Conservation (phyloP, 164 flowering plant genomes). For the Houttuynia cordata region DNA sequence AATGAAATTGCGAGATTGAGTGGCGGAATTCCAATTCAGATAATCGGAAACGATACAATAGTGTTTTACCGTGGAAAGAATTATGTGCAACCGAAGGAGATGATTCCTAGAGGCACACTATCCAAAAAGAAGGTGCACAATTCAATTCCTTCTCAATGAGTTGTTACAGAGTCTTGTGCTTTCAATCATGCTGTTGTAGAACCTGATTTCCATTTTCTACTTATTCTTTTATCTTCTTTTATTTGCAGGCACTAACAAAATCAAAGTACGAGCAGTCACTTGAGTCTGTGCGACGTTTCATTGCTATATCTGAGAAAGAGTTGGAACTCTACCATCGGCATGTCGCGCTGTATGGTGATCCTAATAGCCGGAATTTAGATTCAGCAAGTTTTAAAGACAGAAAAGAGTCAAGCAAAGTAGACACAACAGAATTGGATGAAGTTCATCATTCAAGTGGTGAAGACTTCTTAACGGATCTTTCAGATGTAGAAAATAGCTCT, state of each 20-base stretch:
- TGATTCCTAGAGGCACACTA: slow-evolving; percentile 80
- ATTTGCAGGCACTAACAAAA: slow-evolving; percentile 65
- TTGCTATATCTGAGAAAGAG: slow-evolving; percentile 78
- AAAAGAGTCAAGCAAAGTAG: slow-evolving; percentile 11
- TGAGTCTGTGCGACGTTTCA: slow-evolving; percentile 71
- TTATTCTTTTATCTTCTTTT: no score
- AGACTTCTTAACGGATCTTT: slow-evolving; percentile 10
- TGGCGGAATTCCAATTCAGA: slow-evolving; percentile 81
- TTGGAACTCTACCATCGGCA: slow-evolving; percentile 81
- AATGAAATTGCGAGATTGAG: slow-evolving; percentile 79
- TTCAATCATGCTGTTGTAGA: not conserved
- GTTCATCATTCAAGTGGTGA: slow-evolving; percentile 4
- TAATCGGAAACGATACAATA: slow-evolving; percentile 54
- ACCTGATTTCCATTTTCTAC: slow-evolving; percentile 1
- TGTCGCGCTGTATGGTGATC: slow-evolving; percentile 74
- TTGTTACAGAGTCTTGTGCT: not conserved
- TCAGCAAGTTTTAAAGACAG: slow-evolving; percentile 13
- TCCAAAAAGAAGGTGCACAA: slow-evolving; percentile 70
- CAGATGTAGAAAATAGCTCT: slow-evolving; percentile 13
- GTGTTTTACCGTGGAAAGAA: slow-evolving; percentile 83
- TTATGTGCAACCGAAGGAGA: slow-evolving; percentile 73
- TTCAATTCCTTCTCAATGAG: not conserved
- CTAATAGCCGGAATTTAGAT: slow-evolving; percentile 36
- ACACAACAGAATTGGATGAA: slow-evolving; percentile 3
- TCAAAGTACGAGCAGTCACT: slow-evolving; percentile 94